Conservation (phyloP, 2,329 filamentous ascomycete genomes). For the Ilyonectria sp. region DNA sequence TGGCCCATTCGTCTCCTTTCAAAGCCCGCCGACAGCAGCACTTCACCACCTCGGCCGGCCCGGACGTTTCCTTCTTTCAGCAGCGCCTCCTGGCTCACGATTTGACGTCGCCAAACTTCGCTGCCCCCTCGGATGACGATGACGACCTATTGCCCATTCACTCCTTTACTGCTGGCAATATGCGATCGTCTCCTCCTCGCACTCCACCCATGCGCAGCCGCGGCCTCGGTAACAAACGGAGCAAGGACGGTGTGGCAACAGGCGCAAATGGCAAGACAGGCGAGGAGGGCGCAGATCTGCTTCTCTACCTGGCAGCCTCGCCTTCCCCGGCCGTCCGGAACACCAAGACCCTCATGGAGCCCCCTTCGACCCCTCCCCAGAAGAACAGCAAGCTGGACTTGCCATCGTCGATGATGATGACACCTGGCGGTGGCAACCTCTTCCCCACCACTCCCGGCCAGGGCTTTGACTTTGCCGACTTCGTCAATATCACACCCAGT, state of each 20-base stretch:
- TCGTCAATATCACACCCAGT: constrained; percentile 96
- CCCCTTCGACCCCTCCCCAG: constrained; percentile 83
- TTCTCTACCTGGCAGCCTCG: constrained; percentile 90
- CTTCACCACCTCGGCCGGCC: constrained; percentile 80
- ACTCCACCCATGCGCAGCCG: constrained; percentile 81
- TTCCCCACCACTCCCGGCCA: constrained; percentile 86
- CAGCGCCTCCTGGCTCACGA: constrained; percentile 78
- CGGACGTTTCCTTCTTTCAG: constrained; percentile 85
- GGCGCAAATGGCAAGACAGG: constrained; percentile 69
- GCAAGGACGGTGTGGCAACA: constrained; percentile 62
- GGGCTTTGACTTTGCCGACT: constrained; percentile 93
- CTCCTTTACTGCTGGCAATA: constrained; percentile 76
- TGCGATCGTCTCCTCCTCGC: constrained; percentile 85
- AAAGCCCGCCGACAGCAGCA: constrained; percentile 82
- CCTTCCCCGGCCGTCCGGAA: constrained; percentile 83
- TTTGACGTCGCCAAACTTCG: constrained; percentile 72
- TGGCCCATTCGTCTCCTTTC: constrained; percentile 90
- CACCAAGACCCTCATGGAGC: constrained; percentile 68
- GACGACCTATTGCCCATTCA: constrained; percentile 84
- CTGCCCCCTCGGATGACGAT: constrained; percentile 81
- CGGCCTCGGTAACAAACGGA: constrained; percentile 62
- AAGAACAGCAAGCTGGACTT: constrained; percentile 77
- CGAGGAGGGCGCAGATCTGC: constrained; percentile 85
- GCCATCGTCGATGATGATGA: constrained; percentile 91
- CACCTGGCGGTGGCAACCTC: constrained; percentile 79